A percentile compares a stretch with the other conserved stretches of the same genome.
Evolutionary conservation across 2,329 filamentous ascomycete species (phyloP).

Genomic region (Exophiala calicioides): DNA sequence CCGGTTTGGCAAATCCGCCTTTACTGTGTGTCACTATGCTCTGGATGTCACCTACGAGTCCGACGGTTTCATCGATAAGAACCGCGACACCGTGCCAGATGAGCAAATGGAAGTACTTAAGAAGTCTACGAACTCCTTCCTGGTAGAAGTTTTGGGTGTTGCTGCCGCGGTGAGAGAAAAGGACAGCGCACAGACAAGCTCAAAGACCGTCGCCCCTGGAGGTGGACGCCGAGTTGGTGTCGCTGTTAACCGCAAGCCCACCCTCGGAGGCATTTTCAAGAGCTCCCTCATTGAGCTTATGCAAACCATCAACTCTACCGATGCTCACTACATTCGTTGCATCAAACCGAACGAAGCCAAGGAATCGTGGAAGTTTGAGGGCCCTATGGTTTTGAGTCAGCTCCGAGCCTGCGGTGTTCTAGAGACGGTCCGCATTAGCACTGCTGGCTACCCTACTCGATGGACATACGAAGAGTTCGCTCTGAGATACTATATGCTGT

Average conservation of each 20-base stretch:
- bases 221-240: slow-evolving; percentile 84
- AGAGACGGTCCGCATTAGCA: slow-evolving; percentile 96
- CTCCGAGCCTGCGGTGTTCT: slow-evolving; percentile 97
- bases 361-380: slow-evolving; percentile 95
- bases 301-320: slow-evolving; percentile 95
- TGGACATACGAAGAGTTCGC: slow-evolving; percentile 99
- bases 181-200: slow-evolving; percentile 67
- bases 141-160: slow-evolving; percentile 79
- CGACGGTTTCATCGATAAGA: slow-evolving; percentile 99
- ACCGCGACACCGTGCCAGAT: slow-evolving; percentile 95
- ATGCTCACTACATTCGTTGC: slow-evolving; percentile 98
- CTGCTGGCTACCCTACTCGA: slow-evolving; percentile 91
- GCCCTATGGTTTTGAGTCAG: slow-evolving; percentile 97
- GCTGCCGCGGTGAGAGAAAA: slow-evolving; percentile 88
- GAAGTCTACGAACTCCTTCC: slow-evolving; percentile 79
- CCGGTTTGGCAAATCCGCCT: slow-evolving; percentile 92
- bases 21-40: slow-evolving; percentile 98
- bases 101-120: slow-evolving; percentile 94
- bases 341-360: slow-evolving; percentile 99
- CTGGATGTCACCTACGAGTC: slow-evolving; percentile 98
- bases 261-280: slow-evolving; percentile 97
- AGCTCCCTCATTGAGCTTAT: slow-evolving; percentile 97
- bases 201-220: slow-evolving; percentile 66
- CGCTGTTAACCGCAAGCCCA: slow-evolving; percentile 93
- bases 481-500: slow-evolving; percentile 95